phyloP scores from a whole-genome alignment of 805 yeast species.

The Starmerella apicola region DNA sequence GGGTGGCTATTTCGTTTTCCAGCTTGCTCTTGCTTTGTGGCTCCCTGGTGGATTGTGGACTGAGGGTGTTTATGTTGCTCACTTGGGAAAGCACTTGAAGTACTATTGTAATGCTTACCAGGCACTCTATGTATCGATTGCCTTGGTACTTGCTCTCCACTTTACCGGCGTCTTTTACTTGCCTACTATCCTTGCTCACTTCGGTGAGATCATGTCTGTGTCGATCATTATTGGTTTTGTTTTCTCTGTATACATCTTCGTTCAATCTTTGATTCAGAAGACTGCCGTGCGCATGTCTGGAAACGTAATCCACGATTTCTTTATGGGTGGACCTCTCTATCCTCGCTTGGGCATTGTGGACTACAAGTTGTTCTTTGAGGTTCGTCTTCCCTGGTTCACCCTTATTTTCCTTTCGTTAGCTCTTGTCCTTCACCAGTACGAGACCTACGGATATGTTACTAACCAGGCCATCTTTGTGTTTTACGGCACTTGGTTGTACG shows the following conservation, averaged over 20 bases:
- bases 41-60: constrained; percentile 85
- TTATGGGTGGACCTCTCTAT: constrained; percentile 95
- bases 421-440: constrained; percentile 66
- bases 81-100: constrained; percentile 70
- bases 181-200: constrained; percentile 62
- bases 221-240: constrained; percentile 70
- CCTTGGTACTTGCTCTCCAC: constrained; percentile 50
- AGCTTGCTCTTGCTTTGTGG: constrained; percentile 61
- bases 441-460: constrained; percentile 63
- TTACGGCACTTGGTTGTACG: constrained; percentile 85
- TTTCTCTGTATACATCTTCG: constrained; percentile 57
- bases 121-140: constrained; percentile 62
- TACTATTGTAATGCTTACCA: constrained; percentile 88
- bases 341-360: constrained; percentile 91
- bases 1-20: constrained; percentile 53
- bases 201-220: constrained; percentile 86
- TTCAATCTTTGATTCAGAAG: constrained; percentile 51
- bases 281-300: constrained; percentile 91
- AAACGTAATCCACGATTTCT: constrained; percentile 75
- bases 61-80: constrained; percentile 83
- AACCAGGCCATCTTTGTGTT: constrained; percentile 63
- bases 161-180: constrained; percentile 61
- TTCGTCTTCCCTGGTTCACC: constrained; percentile 93
- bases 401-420: constrained; percentile 66
- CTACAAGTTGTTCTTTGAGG: constrained; percentile 94